A percentile compares a stretch with the other conserved stretches of the same genome.
Evolutionary conservation across 768 basidiomycete species (phyloP).

Genomic region (Tricholoma matsutake): DNA sequence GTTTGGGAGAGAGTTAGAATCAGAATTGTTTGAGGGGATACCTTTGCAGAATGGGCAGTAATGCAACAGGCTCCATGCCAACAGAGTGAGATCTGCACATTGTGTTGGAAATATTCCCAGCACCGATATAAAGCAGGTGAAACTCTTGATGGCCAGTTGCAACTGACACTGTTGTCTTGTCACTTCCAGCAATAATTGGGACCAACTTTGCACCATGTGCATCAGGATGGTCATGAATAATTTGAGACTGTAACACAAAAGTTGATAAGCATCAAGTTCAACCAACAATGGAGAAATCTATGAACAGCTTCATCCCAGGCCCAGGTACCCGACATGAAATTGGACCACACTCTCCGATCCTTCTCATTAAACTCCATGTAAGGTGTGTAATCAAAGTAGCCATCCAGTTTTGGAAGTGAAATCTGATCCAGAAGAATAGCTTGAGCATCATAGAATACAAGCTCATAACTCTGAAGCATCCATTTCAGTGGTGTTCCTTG

Average conservation of each 20-base stretch:
- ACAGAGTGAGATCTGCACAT: not conserved
- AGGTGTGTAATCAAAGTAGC: not conserved
- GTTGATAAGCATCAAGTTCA: not conserved
- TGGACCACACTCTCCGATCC: not conserved
- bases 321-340: not conserved
- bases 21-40: not conserved
- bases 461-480: not conserved
- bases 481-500: not conserved
- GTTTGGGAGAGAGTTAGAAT: not conserved
- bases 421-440: not conserved
- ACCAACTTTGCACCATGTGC: not conserved
- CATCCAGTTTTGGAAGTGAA: not conserved
- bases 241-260: not conserved
- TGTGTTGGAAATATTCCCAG: not conserved
- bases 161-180: not conserved
- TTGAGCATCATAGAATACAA: not conserved
- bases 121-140: no score
- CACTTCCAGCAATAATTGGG: not conserved
- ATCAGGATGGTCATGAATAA: not conserved
- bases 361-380: not conserved
- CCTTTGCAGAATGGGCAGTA: not conserved
- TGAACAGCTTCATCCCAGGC: not conserved
- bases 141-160: not conserved
- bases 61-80: not conserved
- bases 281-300: not conserved